Evolutionary conservation across 805 yeast genomes (phyloP).

Genomic region (Ogataea polymorpha): DNA sequence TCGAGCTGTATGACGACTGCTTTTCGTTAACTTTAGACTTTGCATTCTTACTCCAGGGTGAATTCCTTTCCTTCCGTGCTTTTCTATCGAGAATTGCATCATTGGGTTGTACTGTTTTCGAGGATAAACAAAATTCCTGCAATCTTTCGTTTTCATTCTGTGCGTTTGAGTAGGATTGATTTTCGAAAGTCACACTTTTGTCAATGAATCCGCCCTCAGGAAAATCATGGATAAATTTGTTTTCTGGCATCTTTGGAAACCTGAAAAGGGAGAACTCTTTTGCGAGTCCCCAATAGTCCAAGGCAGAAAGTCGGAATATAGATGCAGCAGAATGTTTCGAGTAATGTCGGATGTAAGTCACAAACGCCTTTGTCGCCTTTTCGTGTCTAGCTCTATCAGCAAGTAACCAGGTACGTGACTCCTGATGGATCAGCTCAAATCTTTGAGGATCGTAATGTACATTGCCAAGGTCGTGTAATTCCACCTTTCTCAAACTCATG

Average conservation of each 20-base stretch:
- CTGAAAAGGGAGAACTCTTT: slow-evolving; percentile 75
- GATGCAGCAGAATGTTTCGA: slow-evolving; percentile 86
- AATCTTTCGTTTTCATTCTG: slow-evolving; percentile 61
- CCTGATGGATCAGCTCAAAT: slow-evolving; percentile 27
- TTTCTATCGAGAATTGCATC: neutral
- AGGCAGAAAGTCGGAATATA: slow-evolving; percentile 68
- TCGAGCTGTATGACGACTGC: neutral
- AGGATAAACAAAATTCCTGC: too few species aligned
- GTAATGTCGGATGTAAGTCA: slow-evolving; percentile 79
- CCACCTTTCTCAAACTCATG: slow-evolving; percentile 67
- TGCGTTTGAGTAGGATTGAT: slow-evolving; percentile 59
- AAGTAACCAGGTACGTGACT: slow-evolving; percentile 53
- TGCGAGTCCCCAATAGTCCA: slow-evolving; percentile 74
- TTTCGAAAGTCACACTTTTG: slow-evolving; percentile 61
- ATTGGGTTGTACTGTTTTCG: too few species aligned
- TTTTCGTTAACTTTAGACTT: neutral
- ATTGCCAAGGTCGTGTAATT: slow-evolving; percentile 17
- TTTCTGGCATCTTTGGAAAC: slow-evolving; percentile 94
- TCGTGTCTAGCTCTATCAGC: slow-evolving; percentile 82
- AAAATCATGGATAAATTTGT: slow-evolving; percentile 47
- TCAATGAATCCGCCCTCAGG: slow-evolving; percentile 77
- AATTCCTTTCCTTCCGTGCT: slow-evolving; percentile 48
- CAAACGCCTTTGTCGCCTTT: slow-evolving; percentile 72
- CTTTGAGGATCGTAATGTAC: slow-evolving; percentile 7
- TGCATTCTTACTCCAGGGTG: slow-evolving; percentile 70